These are phyloP conservation scores for Aureobasidium sp. DNA, from an alignment of 2,329 filamentous ascomycete genomes.

Conservation along the genomic window DNA sequence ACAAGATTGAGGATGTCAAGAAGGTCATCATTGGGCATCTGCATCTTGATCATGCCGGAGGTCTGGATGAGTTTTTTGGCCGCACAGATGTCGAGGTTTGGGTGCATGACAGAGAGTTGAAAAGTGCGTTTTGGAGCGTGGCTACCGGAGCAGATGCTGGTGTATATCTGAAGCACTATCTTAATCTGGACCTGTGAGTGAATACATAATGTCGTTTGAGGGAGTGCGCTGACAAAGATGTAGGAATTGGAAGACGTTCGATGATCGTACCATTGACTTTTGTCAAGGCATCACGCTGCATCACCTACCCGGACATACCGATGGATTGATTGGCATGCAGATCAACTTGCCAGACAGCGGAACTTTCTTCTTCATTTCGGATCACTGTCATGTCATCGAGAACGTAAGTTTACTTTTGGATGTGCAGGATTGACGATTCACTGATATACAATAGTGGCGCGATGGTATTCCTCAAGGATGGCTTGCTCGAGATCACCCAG, in stretches of 20 bases:
- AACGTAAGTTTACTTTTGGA: constrained; percentile 22
- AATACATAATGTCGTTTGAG: too few species aligned
- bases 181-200: constrained; percentile 28
- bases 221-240: neutral
- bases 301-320: constrained; percentile 32
- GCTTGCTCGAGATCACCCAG: constrained; percentile 31
- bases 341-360: constrained; percentile 30
- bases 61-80: constrained; percentile 29
- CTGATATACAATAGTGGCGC: constrained; percentile 24
- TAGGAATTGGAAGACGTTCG: constrained; percentile 33
- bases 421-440: neutral
- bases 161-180: constrained; percentile 31
- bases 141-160: constrained; percentile 31
- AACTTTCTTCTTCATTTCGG: constrained; percentile 30
- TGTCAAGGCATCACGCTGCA: constrained; percentile 32
- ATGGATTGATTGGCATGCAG: constrained; percentile 31
- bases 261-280: constrained; percentile 30
- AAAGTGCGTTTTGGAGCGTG: constrained; percentile 29
- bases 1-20: constrained; percentile 31
- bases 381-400: constrained; percentile 33
- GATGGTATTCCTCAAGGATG: constrained; percentile 32
- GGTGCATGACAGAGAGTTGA: constrained; percentile 30
- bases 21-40: constrained; percentile 33
- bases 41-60: constrained; percentile 32
- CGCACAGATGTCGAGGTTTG: constrained; percentile 31